Base-by-base conservation (phyloP, 495 filamentous ascomycete species). In the Darksidea phi region DNA sequence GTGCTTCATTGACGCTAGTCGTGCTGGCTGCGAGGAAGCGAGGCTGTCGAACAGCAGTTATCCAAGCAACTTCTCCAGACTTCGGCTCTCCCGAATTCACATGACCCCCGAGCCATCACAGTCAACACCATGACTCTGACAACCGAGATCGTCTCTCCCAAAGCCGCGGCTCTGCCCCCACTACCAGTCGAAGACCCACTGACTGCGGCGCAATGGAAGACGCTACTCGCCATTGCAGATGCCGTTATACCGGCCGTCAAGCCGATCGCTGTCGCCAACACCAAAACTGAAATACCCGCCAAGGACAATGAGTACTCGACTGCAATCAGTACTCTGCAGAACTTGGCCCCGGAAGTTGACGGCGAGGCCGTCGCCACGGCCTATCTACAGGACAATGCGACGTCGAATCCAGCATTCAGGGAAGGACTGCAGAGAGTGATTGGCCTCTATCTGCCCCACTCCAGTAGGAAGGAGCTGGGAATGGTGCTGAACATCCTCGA, bases 151-250 rank as follows among this genome's bases (percentile, higher is more conserved):
- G 54, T 66, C 15, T 59, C 66, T 10, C 66, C 66, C 20, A 69
- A 63, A 41, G 59, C 67, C 6, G 58, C 61, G 5, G 67, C 70
- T 26, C 51, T 71, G 8, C 69, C 71, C 17, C 67, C 72, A 6
- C 43, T 70, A 4, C 67, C 71, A 15, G 46, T 54, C 17, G 51
- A 54, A 8, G 72, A 74, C 48, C 66, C 68, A 34, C 59, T 74
- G 28, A 72, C 67, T 11, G 20, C 57, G 10, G 63, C 64, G 13
- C 71, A 75, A 63, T 75, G 72, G 72, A 57, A 54, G 48, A 73
- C 69, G 4, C 55, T 75, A 2, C 58, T 69, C n/a, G 72, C 72
- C 28, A 65, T 75, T 23, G 63, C 68, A 2, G 71, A 75, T 52
- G 59, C 72, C 11, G 55, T 75, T 32, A 68, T 75, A 23, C 70